Evolutionary conservation across 2,329 filamentous ascomycete species (phyloP), one percentile per base, ranked within the genome.

Genomic region (Trichoderma sp.): DNA sequence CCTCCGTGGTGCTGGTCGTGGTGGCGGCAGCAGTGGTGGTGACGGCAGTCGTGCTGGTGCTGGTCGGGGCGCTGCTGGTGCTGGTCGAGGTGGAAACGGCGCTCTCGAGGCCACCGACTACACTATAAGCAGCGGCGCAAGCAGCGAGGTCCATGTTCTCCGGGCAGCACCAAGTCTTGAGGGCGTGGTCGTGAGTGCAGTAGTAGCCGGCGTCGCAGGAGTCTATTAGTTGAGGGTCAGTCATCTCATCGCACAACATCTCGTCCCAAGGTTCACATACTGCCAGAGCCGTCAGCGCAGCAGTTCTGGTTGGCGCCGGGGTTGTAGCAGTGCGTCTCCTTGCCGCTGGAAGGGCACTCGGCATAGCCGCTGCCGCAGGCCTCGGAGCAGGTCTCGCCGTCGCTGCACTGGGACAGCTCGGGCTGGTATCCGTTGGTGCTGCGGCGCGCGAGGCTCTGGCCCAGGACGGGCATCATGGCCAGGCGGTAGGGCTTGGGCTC

Each of bases 201-300:
- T 84, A 89, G 79, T 83, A 89, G 57, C 84, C 85, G 17, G 76
- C 74, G 39, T 85, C 81, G 74, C 87, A 89, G 39, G 86, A 85
- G 75, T 86, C 85, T 88, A 60, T 30, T 7, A 30, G 10, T n/a
- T n/a, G n/a, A n/a, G n/a, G 55, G 52, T 64, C 41, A 60, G 55
- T n/a, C 7, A 63, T 15, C 28, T n/a, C 12, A 30, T 34, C 39
- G 3, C 14, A 50, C 5, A 19, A 24, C 17, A 17, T 47, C 21
- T 7, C 28, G 19, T 12, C 6, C 15, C 3, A 7, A n/a, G n/a
- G 1, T 52, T 34, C 50, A 81, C 82, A 72, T 78, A 87, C 84
- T 84, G 77, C 87, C 86, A 68, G 78, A 79, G 70, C 78, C 78
- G 70, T 84, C 81, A 48, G 80, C 78, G 73, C 86, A 89, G 81